Evolutionary conservation across 306 rosid species (phyloP), one percentile per base, ranked within the genome.

Genomic region (Rosa chinensis): DNA sequence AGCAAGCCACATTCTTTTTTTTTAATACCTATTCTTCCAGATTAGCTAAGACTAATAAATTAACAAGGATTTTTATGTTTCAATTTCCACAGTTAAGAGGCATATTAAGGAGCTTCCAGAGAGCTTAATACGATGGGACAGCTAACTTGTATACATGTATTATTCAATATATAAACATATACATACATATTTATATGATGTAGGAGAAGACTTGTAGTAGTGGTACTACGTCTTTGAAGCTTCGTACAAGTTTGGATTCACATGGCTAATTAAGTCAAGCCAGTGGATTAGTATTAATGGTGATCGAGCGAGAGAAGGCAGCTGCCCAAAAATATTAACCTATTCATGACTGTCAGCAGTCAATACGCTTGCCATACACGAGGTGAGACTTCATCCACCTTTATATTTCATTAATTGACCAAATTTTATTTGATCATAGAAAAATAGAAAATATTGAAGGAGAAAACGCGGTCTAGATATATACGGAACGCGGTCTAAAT

Each of bases 261-360:
- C 85, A 78, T 81, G 89, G 82, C 78, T 28, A 50, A 79, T 56
- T 56, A 45, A 76, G 85, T 86, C 84, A 86, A 86, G 53, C 25
- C 13, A 66, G 48, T 13, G 43, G 18, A 61, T 25, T 61, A 25
- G 66, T 61, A 9, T 4, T 25, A 58, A 58, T 9, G 32, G 13
- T 58, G 68, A 63, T 63, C n/a, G 42, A 25, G 56, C 1, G 56
- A 18, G 16, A 25, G 67, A 25, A 62, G 66, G 66, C 66, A 62
- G 67, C 69, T 12, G 69, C 45, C 70, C 9, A 6, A 7, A 14
- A 66, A 66, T 35, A 67, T 40, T 39, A 40, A 67, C 8, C 5
- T 18, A 67, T 8, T 67, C 49, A 18, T 67, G 21, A 67, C 48
- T 74, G 78, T 86, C 86, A 56, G 86, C 89, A 81, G 85, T 87